phyloP scores from a whole-genome alignment of 2,329 filamentous ascomycete genomes.

The Chaetomium olivaceum region DNA sequence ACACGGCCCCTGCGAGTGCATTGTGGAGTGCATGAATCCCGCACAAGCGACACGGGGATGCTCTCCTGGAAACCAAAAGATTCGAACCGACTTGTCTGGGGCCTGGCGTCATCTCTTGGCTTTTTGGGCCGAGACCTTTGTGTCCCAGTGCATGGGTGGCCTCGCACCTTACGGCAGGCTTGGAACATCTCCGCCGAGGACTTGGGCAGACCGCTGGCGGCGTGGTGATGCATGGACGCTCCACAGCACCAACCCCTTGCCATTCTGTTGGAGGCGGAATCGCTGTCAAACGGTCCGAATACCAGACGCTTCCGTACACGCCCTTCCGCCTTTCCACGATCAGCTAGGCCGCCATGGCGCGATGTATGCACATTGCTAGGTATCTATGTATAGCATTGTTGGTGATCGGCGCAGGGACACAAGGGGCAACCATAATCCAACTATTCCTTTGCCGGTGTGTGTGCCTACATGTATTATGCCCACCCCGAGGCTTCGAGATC shows the following conservation, averaged over 20 bases:
- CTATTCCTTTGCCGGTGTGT: not conserved
- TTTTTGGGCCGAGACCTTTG: not conserved
- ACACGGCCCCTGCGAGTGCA: not conserved
- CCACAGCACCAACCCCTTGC: not conserved
- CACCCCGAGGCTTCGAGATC: not conserved
- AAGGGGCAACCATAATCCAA: not conserved
- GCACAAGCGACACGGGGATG: conserved; percentile 6
- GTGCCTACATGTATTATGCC: not conserved
- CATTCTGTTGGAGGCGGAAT: not conserved
- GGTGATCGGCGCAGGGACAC: not conserved
- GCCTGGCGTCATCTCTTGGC: conserved; percentile 8
- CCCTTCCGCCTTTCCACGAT: not conserved
- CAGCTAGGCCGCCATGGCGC: not conserved
- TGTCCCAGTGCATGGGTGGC: not conserved
- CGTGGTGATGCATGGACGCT: not conserved
- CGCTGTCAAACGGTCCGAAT: conserved; percentile 4
- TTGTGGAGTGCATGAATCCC: conserved; percentile 26
- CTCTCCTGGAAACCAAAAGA: conserved; percentile 5
- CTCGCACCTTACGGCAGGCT: not conserved
- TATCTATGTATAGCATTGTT: not conserved
- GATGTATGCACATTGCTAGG: not conserved
- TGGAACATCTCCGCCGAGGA: not conserved
- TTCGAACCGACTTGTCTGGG: not conserved
- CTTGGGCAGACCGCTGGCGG: not conserved
- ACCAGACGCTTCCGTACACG: not conserved